Base-by-base conservation (phyloP, 805 yeast genomes). In the Ogataea wickerhamii region DNA sequence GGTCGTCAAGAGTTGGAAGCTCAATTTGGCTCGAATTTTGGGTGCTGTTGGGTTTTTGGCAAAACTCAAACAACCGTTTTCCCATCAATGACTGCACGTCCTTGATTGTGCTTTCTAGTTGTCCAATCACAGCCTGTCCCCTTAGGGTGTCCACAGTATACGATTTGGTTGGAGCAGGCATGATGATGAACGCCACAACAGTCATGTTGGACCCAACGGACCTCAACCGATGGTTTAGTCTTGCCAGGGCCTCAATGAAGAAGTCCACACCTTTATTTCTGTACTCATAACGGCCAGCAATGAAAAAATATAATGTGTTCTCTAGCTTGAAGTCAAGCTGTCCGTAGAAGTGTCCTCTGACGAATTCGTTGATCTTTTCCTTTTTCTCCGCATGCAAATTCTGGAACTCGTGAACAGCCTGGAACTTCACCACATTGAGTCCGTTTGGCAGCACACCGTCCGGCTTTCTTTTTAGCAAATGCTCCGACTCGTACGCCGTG, bases 381-480 rank as follows among this genome's bases (percentile, higher is more conserved):
- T 91, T 91, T 64, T 83, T 81, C 49, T 81, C 64, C 18, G 96
- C 96, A 67, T 91, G 98, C 64, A 91, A 71, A 64, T 93, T 91
- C 67, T 91, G 98, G 69, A 91, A 91, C 67, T 91, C 98, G 64
- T 91, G 98, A 51, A 91, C 95, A 1, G 98, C 98, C 56, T 86
- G 91, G 66, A 91, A 91, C 67, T 91, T 91, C 47, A 89, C 87
- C 37, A 91, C 98, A 59, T 91, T 91, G 46, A 91, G 73, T 18
- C 98, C 98, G 60, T 91, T 91, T 38, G 98, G 98, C 58, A 93
- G 74, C 17, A 91, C 97, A 3, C 98, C 98, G 58, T 91, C 98
- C 1, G 98, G 98, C 63, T 91, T 89, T 47, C 98, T 76, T 58
- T 91, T 93, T 50, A 91, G 73, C 62, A 91, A 70, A 61, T 89